These are phyloP conservation scores for Hypoxylon sp. DNA, from an alignment of 2,329 filamentous ascomycete genomes.

Conservation along the genomic window DNA sequence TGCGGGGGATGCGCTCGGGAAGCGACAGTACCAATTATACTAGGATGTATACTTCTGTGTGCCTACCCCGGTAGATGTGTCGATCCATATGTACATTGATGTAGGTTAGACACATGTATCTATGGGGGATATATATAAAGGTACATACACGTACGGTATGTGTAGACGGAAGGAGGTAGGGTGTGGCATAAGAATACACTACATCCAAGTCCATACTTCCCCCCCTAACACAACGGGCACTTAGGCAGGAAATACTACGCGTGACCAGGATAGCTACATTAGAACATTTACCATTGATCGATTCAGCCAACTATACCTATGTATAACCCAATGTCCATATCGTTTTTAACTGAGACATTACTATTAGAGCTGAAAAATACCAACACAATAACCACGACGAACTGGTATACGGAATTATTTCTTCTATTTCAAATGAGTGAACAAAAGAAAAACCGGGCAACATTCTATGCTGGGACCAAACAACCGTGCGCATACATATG, in stretches of 20 bases:
- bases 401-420: not conserved
- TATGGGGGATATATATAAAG: too few species aligned
- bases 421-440: not conserved
- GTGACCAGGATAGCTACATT: not conserved
- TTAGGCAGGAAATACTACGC: not conserved
- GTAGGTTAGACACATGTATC: not conserved
- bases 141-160: too few species aligned
- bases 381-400: not conserved
- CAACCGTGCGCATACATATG: not conserved
- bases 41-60: not conserved
- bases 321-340: not conserved
- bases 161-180: not conserved
- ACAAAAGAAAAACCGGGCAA: not conserved
- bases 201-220: not conserved
- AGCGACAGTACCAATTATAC: conserved; percentile 9
- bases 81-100: not conserved
- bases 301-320: not conserved
- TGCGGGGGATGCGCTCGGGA: not conserved
- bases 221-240: not conserved
- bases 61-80: not conserved
- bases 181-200: not conserved
- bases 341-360: too few species aligned
- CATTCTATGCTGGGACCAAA: not conserved
- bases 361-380: not conserved
- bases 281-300: not conserved